A percentile compares a stretch with the other conserved stretches of the same genome.
phyloP scores from a whole-genome alignment of 352 stramenopile genomes.

The Saprolegnia diclina region DNA sequence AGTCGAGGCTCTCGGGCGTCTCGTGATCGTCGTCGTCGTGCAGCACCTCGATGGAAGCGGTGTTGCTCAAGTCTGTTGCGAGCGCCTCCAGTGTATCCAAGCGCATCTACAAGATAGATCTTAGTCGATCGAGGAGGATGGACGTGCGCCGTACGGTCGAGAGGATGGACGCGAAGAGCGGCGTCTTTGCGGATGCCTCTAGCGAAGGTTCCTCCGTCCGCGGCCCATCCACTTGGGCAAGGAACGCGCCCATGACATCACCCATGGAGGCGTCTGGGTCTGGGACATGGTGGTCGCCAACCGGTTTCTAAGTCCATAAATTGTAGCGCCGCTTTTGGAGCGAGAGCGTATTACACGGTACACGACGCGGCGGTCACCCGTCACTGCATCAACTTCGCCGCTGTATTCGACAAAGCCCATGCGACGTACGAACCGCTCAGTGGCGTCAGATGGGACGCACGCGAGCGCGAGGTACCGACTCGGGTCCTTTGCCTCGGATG shows the following conservation, averaged over 20 bases:
- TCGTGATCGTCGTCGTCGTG: neutral
- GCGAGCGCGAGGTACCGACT: neutral
- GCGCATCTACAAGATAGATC: slow-evolving; percentile 7
- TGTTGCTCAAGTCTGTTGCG: neutral
- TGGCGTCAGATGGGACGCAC: neutral
- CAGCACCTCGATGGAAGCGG: neutral
- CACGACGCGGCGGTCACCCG: neutral
- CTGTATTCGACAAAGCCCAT: slow-evolving; percentile 4
- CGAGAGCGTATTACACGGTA: slow-evolving; percentile 10
- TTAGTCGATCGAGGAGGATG: neutral
- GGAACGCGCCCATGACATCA: slow-evolving; percentile 27
- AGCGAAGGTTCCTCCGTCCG: neutral
- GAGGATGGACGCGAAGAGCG: slow-evolving; percentile 19
- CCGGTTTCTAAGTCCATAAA: slow-evolving; percentile 12
- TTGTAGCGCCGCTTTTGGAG: neutral
- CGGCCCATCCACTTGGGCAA: slow-evolving; percentile 8
- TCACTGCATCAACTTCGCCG: neutral
- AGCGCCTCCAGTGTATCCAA: slow-evolving; percentile 10
- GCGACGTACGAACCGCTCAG: neutral
- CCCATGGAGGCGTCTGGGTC: neutral
- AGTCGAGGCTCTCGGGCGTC: neutral
- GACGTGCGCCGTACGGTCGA: neutral
- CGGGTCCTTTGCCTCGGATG: neutral
- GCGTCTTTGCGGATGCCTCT: neutral
- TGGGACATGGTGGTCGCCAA: neutral